Evolutionary conservation across 257 asterid species (phyloP), one percentile per base, ranked within the genome.

Genomic region (Paraleonurus japonicus): DNA sequence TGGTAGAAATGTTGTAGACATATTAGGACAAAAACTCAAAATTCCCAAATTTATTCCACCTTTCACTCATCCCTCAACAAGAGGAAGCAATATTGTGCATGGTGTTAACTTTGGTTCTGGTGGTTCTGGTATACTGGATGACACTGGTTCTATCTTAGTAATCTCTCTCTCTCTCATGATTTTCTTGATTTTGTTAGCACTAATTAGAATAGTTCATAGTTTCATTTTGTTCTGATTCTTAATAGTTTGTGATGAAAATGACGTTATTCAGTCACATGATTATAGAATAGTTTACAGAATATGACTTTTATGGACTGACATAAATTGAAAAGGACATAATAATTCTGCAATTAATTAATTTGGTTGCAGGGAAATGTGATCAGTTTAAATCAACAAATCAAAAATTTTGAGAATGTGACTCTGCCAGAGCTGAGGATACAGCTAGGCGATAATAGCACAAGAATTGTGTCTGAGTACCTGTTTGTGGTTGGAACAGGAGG

Each of bases 61-160:
- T 17, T 91, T 91, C 60, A 72, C 39, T 47, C 87, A 91, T 85
- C 96, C 96, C n/a, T 76, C 80, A 5, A 87, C 96, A 0, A 83
- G 16, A 37, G 97, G 96, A 32, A 69, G 12, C 3, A 81, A 32
- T 27, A 84, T 89, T 47, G 27, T 89, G 68, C 32, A 78, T 73
- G 95, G 96, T 24, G 97, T 91, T 23, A 84, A 89, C 76, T 91
- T 28, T 76, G 96, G 89, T 35, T 89, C 95, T 47, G 97, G 97
- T 59, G 95, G 87, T 67, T 91, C 97, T 50, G 96, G 97, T 1
- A 91, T 91, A 16, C 83, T 89, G 7, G 92, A 91, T 78, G 65
- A 73, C 23, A 91, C 95, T 17, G 95, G 97, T 60, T 65, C 76
- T 35, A 3, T 79, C 70, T 83, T 85, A 2, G 96, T 90, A 78